These are phyloP conservation scores for Cordyceps cateniannulata DNA, from an alignment of 2,329 filamentous ascomycete species.

Conservation along the genomic window DNA sequence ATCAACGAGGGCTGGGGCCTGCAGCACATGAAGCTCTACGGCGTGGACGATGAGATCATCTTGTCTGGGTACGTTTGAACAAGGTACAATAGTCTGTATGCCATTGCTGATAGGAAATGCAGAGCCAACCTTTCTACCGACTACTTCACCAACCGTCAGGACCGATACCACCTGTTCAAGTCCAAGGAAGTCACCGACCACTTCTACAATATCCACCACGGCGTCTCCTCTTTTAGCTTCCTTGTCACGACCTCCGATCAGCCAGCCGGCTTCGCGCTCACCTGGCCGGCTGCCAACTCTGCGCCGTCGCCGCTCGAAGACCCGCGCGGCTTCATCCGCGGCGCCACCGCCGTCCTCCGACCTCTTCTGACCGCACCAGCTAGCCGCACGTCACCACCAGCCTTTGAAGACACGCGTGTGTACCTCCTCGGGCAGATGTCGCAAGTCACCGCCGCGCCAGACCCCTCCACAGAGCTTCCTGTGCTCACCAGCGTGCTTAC, in stretches of 20 bases:
- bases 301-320: conserved; percentile 68
- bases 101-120: conserved; percentile 14
- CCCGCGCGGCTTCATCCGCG: conserved; percentile 60
- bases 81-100: not conserved
- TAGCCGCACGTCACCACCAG: not conserved
- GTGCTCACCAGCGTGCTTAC: conserved; percentile 69
- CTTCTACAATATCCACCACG: conserved; percentile 70
- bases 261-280: conserved; percentile 50
- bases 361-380: conserved; percentile 49
- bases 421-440: conserved; percentile 88
- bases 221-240: conserved; percentile 76
- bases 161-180: conserved; percentile 87
- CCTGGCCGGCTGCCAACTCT: conserved; percentile 71
- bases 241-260: conserved; percentile 59
- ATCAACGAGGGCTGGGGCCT: conserved; percentile 98
- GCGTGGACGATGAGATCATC: conserved; percentile 90
- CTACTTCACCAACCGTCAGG: conserved; percentile 94
- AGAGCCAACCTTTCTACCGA: conserved; percentile 83
- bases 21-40: conserved; percentile 99
- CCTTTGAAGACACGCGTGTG: conserved; percentile 57
- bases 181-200: conserved; percentile 75
- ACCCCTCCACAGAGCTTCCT: conserved; percentile 83
- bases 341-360: conserved; percentile 60
- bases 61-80: conserved; percentile 63
- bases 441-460: conserved; percentile 70